phyloP scores from a whole-genome alignment of 2,329 filamentous ascomycete genomes.

The Penicillium sp. region DNA sequence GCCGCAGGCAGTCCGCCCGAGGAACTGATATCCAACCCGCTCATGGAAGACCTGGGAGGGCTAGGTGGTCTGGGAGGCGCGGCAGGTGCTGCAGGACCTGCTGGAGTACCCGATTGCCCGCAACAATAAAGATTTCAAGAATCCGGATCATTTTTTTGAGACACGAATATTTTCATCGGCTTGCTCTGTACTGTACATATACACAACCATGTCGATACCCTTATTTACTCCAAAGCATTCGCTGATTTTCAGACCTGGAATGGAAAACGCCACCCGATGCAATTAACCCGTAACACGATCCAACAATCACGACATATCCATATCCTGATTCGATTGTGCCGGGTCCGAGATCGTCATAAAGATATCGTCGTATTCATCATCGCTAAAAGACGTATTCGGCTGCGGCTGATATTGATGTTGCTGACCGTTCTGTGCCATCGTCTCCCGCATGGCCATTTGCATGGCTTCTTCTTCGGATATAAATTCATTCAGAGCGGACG shows the following conservation, averaged over 20 bases:
- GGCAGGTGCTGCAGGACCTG: conserved; percentile 42
- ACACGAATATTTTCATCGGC: conserved; percentile 8
- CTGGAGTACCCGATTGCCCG: conserved; percentile 59
- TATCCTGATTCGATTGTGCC: conserved; percentile 31
- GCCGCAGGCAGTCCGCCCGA: conserved; percentile 83
- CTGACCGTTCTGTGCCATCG: conserved; percentile 6
- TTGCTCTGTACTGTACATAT: conserved; percentile 29
- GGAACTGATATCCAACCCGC: conserved; percentile 66
- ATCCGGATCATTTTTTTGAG: conserved; percentile 7
- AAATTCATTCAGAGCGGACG: conserved; percentile 35
- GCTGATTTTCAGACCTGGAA: background rate
- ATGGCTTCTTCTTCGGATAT: conserved; percentile 35
- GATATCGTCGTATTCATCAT: conserved; percentile 61
- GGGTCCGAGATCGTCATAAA: conserved; percentile 65
- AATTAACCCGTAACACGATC: conserved; percentile 5
- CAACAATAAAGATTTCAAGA: conserved; percentile 54
- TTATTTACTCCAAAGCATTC: conserved; percentile 21
- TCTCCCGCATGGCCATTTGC: conserved; percentile 30
- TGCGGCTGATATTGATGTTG: background rate
- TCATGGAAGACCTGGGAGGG: conserved; percentile 73
- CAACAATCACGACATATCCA: conserved; percentile 39
- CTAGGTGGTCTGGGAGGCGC: conserved; percentile 51
- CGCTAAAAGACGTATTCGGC: conserved; percentile 36
- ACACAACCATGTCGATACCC: conserved; percentile 32
- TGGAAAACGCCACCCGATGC: conserved; percentile 17